phyloP scores from a whole-genome alignment of 805 yeast genomes.

The Starmerella stellata region DNA sequence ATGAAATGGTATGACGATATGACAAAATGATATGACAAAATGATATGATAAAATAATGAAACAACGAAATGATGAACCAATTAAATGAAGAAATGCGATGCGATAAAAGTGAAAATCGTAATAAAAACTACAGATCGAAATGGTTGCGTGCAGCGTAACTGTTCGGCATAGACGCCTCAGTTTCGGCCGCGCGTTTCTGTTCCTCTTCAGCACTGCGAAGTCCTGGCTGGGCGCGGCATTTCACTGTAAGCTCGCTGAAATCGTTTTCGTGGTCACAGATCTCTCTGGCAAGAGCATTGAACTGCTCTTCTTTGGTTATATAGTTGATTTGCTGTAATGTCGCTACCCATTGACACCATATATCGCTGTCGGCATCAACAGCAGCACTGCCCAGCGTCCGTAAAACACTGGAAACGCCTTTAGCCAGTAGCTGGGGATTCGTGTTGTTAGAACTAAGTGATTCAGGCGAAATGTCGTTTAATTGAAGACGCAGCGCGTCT shows the following conservation, averaged over 20 bases:
- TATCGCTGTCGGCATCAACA: slow-evolving; percentile 5
- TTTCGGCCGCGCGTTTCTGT: slow-evolving; percentile 5
- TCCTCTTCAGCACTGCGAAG: slow-evolving; percentile 5
- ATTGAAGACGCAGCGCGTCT: background rate
- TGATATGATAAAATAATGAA: too few species aligned
- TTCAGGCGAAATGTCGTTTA: background rate
- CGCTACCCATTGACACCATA: slow-evolving; percentile 11
- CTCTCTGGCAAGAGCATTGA: slow-evolving; percentile 6
- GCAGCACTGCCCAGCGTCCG: slow-evolving; percentile 7
- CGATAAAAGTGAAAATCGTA: too few species aligned
- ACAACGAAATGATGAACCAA: too few species aligned
- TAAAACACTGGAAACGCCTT: slow-evolving; percentile 6
- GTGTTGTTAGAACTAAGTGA: background rate
- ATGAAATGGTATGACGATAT: too few species aligned
- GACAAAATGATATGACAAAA: too few species aligned
- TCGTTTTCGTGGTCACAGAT: slow-evolving; percentile 8
- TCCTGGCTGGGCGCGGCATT: slow-evolving; percentile 11
- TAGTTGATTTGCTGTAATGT: slow-evolving; percentile 8
- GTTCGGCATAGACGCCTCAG: background rate
- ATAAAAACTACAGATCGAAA: background rate
- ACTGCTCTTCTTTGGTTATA: background rate
- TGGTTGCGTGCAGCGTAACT: background rate
- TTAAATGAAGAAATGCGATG: too few species aligned
- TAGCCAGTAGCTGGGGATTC: background rate
- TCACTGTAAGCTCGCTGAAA: slow-evolving; percentile 6